Conservation (phyloP, 306 rosid genomes). For the Neltuma alba region DNA sequence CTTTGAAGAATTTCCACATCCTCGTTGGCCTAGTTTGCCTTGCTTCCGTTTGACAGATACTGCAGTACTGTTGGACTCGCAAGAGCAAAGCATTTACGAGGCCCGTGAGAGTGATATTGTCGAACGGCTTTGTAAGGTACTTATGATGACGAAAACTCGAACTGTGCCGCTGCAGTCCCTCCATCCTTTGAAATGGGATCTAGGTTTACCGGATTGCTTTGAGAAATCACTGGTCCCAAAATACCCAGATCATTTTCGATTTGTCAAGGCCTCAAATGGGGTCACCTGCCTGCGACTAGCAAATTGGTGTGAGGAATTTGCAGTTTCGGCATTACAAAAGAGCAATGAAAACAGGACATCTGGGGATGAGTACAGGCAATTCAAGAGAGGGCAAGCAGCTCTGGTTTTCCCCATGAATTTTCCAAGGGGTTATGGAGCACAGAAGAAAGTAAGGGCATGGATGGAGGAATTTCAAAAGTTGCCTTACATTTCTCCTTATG, state of each 20-base stretch:
- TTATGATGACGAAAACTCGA: conserved; percentile 74
- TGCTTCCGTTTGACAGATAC: conserved; percentile 83
- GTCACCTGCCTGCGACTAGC: conserved; percentile 40
- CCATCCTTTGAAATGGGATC: conserved; percentile 74
- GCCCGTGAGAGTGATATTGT: conserved; percentile 56
- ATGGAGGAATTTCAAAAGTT: conserved; percentile 93
- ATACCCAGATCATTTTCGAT: conserved; percentile 56
- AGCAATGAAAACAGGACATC: conserved; percentile 47
- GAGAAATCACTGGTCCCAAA: conserved; percentile 67
- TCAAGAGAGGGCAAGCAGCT: conserved; percentile 69
- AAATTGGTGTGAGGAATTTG: conserved; percentile 69
- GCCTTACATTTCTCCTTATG: conserved; percentile 85
- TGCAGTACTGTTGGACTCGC: conserved; percentile 61
- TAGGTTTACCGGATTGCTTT: conserved; percentile 81
- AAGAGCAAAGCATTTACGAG: conserved; percentile 59
- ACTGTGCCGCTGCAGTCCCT: conserved; percentile 56
- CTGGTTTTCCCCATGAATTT: conserved; percentile 78
- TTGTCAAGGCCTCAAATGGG: conserved; percentile 61
- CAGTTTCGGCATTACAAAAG: conserved; percentile 72
- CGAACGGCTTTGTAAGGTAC: conserved; percentile 62
- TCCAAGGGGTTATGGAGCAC: conserved; percentile 89
- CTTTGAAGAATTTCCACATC: conserved; percentile 83
- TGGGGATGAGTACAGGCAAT: conserved; percentile 64
- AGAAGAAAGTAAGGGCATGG: conserved; percentile 81
- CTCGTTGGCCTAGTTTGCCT: conserved; percentile 71